Base-by-base conservation (phyloP, 345 rosid genomes). In the Gossypium stocksii region DNA sequence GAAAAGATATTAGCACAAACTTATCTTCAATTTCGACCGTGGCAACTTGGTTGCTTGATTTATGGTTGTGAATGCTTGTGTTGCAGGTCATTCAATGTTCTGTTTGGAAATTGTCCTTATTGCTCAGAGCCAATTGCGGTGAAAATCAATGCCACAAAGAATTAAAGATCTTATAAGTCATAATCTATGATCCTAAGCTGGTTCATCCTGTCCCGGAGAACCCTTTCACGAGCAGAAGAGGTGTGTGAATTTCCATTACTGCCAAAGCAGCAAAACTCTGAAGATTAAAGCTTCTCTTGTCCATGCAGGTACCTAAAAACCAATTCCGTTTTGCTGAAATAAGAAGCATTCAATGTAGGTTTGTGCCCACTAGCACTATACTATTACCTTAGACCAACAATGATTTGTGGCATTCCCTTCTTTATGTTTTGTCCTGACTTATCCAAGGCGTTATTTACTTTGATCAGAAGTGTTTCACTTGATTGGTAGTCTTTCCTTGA, bases 111-210 rank as follows among this genome's bases (percentile, higher is more conserved):
- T 45, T 91, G 94, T 72, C 93, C 97, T 2, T 91, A 86, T 78
- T 89, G 97, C 71, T 93, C 89, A 52, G 90, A 87, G 68, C 86
- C 91, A 7, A 84, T 90, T 3, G 97, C 97, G 17, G 87, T 91
- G 76, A 93, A 86, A 79, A 77, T 82, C 80, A 80, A 69, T 75
- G 25, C 45, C 74, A 17, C 78, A n/a, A 82, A 74, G 83, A 82
- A 79, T 41, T 74, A 48, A 58, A 52, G 34, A 25, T 23, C 34
- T 34, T 23, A 9, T 38, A 10, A 20, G 52, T 65, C 23, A 13
- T 19, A 43, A 65, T 20, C 52, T 9, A 41, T 9, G 49, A 64
- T 10, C 52, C 66, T 20, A 7, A 46, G 4, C n/a, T 56, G 67
- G n/a, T 77, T 38, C 43, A 22, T n/a, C 66, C 38, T 14, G 13